Evolutionary conservation across 176 grass and related monocot species (phyloP), one percentile per base, ranked within the genome.

Genomic region (Carex littledalei): DNA sequence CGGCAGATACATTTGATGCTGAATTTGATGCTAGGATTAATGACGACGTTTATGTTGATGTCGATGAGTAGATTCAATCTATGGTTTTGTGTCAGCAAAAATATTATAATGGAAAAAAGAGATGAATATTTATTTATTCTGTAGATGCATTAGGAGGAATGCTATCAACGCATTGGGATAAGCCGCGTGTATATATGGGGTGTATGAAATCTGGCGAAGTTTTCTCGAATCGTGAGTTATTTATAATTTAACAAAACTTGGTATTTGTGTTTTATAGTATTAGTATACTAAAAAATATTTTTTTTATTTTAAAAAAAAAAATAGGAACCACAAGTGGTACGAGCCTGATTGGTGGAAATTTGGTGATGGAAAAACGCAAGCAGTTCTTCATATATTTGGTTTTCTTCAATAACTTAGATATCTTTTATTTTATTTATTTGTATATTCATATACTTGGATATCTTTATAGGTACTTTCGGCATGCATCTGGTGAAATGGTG

Each of bases 151-250:
- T 99, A 78, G 94, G 93, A 79, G 87, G 81, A 88, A 92, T 99
- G 93, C 90, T 95, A 8, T 79, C 86, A 79, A 86, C 87, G 53
- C 90, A 99, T 60, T 89, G 88, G 96, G 91, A 99, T 72, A 95
- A 95, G 35, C 91, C 96, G 18, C 91, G 91, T 84, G 87, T 87
- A 39, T 99, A 99, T 67, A 94, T 99, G 79, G 96, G 96, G 13
- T 99, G 96, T 84, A 99, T 99, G 96, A 99, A 95, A 99, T 99
- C 96, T 89, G 96, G 93, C n/a, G 93, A 99, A 85, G 96, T 99
- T 87, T 99, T 95, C 60, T 99, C 96, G 82, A 95, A 85, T 88
- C 60, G 96, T 99, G 85, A 99, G 96, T 94, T 64, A n/a, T 88
- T 70, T 87, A 8, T 73, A 59, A 81, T 80, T 74, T 76, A 52